Conservation (phyloP, 2,329 filamentous ascomycete genomes). For the Cadophora malorum region DNA sequence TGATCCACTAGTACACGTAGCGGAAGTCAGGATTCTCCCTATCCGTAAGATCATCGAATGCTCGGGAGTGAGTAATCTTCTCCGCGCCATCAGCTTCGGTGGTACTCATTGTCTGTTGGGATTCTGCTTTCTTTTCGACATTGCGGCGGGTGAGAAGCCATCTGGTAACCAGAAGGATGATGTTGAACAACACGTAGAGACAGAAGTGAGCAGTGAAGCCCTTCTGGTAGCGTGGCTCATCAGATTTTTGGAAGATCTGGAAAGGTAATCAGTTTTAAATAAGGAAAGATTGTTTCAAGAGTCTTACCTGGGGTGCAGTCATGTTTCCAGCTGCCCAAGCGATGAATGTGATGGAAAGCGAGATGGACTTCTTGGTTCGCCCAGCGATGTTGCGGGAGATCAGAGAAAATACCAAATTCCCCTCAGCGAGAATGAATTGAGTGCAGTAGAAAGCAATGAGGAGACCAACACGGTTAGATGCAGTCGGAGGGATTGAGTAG, state of each 20-base stretch:
- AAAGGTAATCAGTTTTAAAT: no score
- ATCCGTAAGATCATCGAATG: no score
- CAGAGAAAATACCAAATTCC: slow-evolving; percentile 59
- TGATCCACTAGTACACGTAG: no score
- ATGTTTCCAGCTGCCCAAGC: slow-evolving; percentile 64
- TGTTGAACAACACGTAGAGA: slow-evolving; percentile 47
- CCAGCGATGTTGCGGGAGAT: slow-evolving; percentile 64
- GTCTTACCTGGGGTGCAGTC: slow-evolving; percentile 51
- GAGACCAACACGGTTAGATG: slow-evolving; percentile 36
- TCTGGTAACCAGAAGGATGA: slow-evolving; percentile 33
- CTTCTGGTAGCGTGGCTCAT: slow-evolving; percentile 38
- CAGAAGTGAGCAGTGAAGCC: slow-evolving; percentile 48
- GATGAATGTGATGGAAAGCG: slow-evolving; percentile 63
- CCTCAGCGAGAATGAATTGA: slow-evolving; percentile 51
- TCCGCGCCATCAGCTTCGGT: no score
- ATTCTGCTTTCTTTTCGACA: no score
- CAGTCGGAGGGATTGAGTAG: slow-evolving; percentile 36
- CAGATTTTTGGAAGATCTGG: slow-evolving; percentile 35
- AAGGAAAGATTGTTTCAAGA: no score
- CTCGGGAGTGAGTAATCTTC: no score
- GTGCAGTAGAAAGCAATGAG: slow-evolving; percentile 44
- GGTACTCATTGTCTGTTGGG: no score
- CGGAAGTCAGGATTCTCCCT: no score
- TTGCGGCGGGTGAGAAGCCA: no score
- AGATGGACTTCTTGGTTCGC: slow-evolving; percentile 63